Evolutionary conservation across 2,329 filamentous ascomycete species (phyloP).

Genomic region (Corinectria fuckeliana): DNA sequence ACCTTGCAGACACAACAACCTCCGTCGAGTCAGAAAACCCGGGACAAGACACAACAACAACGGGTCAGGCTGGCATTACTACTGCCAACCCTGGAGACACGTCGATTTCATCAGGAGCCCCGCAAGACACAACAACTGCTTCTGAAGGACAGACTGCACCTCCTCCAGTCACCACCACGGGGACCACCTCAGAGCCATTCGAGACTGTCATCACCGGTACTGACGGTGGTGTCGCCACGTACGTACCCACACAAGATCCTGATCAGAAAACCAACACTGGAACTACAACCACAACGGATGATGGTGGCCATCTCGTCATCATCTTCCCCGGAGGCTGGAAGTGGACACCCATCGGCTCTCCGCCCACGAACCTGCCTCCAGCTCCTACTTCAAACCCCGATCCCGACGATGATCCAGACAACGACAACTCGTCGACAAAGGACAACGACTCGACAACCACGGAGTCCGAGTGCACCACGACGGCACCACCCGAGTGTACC

Average conservation of each 20-base stretch:
- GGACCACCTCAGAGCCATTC: not conserved
- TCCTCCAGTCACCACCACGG: not conserved
- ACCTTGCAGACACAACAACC: not conserved
- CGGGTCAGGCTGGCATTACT: not conserved
- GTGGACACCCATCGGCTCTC: not conserved
- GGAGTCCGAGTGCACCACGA: not conserved
- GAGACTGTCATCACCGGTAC: not conserved
- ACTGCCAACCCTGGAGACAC: not conserved
- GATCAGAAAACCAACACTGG: not conserved
- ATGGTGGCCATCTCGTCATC: not conserved
- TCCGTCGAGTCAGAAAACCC: not conserved
- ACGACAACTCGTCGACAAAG: not conserved
- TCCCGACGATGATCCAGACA: not conserved
- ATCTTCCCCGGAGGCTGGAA: conserved; percentile 4
- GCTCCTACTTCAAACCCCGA: not conserved
- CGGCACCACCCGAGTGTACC: not conserved
- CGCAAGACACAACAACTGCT: not conserved
- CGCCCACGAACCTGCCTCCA: not conserved
- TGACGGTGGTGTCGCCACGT: conserved; percentile 1
- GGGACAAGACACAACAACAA: not conserved
- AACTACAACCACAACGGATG: not conserved
- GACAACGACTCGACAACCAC: not conserved
- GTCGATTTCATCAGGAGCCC: not conserved
- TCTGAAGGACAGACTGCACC: not conserved
- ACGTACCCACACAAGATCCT: not conserved